A percentile compares a stretch with the other conserved stretches of the same genome.
phyloP scores from a whole-genome alignment of 78 protist genomes.

The Dictyostelium firmibasis region DNA sequence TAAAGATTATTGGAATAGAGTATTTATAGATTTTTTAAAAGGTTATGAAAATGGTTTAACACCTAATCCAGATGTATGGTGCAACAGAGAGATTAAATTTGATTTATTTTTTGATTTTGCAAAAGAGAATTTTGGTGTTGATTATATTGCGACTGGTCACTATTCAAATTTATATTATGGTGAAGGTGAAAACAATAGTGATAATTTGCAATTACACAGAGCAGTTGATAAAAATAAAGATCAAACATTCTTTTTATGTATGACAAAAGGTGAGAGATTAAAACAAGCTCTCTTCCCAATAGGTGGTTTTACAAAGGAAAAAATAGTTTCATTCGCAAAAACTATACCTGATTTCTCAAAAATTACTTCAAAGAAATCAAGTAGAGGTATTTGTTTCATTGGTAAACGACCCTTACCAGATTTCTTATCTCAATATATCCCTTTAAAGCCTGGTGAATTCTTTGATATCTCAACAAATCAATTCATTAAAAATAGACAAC shows the following conservation, averaged over 20 bases:
- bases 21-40: constrained; percentile 83
- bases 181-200: background rate
- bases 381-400: constrained; percentile 90
- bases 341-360: constrained; percentile 17
- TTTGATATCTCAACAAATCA: background rate
- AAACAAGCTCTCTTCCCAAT: constrained; percentile 80
- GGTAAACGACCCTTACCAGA: constrained; percentile 84
- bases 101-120: constrained; percentile 75
- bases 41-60: constrained; percentile 82
- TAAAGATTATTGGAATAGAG: constrained; percentile 91
- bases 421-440: constrained; percentile 64
- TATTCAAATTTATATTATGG: constrained; percentile 45
- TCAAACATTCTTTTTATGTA: constrained; percentile 88
- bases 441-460: constrained; percentile 22
- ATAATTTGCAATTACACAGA: background rate
- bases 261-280: constrained; percentile 33
- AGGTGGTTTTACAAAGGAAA: constrained; percentile 49
- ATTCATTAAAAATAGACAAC: background rate
- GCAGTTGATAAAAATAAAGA: constrained; percentile 75
- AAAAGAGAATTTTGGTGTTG: constrained; percentile 52
- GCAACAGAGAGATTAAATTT: constrained; percentile 92
- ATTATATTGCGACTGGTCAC: constrained; percentile 84
- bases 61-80: constrained; percentile 92
- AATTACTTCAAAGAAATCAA: constrained; percentile 29
- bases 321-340: constrained; percentile 36